phyloP scores from a whole-genome alignment of 2,329 filamentous ascomycete genomes.

The Myrmaecium sp. region DNA sequence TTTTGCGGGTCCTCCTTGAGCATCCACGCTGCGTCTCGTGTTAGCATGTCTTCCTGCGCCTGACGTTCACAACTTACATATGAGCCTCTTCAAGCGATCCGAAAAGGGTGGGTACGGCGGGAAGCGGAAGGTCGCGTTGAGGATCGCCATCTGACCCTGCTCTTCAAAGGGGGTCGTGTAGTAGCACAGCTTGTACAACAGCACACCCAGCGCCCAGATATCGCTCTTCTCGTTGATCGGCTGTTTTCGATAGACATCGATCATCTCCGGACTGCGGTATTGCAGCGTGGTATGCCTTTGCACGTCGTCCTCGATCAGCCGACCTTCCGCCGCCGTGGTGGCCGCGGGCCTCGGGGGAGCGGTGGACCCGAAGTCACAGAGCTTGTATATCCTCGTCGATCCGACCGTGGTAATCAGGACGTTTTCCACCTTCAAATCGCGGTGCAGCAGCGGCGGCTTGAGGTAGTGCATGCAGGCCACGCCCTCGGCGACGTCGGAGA shows the following conservation, averaged over 20 bases:
- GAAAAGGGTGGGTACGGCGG: slow-evolving; percentile 81
- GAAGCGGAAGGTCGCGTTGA: slow-evolving; percentile 90
- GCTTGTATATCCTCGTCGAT: slow-evolving; percentile 65
- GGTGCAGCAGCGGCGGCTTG: slow-evolving; percentile 78
- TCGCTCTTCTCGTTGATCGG: slow-evolving; percentile 98
- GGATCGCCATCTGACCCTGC: slow-evolving; percentile 88
- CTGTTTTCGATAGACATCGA: slow-evolving; percentile 91
- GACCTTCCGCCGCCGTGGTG: slow-evolving; percentile 71
- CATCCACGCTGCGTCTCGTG: slow-evolving; percentile 56
- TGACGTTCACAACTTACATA: slow-evolving; percentile 58
- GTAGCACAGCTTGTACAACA: slow-evolving; percentile 96
- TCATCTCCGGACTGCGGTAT: slow-evolving; percentile 96
- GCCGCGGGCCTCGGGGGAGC: slow-evolving; percentile 72
- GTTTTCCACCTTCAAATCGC: slow-evolving; percentile 96
- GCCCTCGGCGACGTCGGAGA: slow-evolving; percentile 86
- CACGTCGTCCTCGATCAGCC: slow-evolving; percentile 88
- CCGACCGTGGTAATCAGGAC: slow-evolving; percentile 65
- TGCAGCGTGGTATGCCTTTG: slow-evolving; percentile 95
- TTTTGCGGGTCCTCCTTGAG: slow-evolving; percentile 63
- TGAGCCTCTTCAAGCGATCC: slow-evolving; percentile 72
- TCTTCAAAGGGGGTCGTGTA: slow-evolving; percentile 98
- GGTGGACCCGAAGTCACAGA: slow-evolving; percentile 94
- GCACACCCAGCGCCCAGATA: slow-evolving; percentile 89
- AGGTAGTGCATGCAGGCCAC: slow-evolving; percentile 99
- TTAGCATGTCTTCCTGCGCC: not conserved